Evolutionary conservation across 2,329 filamentous ascomycete species (phyloP), one percentile per base, ranked within the genome.

Genomic region (Xylariales sp.): DNA sequence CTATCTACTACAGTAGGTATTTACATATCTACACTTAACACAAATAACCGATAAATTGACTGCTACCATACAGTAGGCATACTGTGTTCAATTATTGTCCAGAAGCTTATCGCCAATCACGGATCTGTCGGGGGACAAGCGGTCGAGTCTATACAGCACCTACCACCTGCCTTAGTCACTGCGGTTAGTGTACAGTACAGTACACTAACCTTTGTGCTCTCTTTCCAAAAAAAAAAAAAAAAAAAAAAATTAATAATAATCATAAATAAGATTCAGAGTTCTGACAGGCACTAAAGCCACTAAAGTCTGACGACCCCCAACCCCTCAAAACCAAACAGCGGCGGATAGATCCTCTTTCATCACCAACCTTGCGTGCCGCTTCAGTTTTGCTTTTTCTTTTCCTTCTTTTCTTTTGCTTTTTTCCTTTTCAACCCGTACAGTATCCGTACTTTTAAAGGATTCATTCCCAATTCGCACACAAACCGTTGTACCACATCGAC

Each of bases 261-360:
- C 23, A 23, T 23, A 36, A 61, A 59, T 46, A 57, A 5, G 8
- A 34, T 59, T 58, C 62, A 65, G 56, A 65, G 64, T 66, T 66
- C 64, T 66, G 62, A 68, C 62, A 65, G 41, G 55, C 53, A 54
- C 66, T 66, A 58, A 41, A 14, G 39, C 14, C 39, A 45, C 54
- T 56, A 56, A 68, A 62, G 55, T 65, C 66, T 68, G 66, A 68
- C 66, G 48, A 61, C 14, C 52, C 52, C 52, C 54, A 28, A 46
- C 34, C 23, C 30, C 43, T 48, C 52, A 39, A 41, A 56, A 8
- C 63, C 58, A 48, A 36, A 48, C 64, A 54, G 45, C 48, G 10
- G 58, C 67, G 67, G 67, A 69, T 69, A 69, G 67, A 69, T 69
- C 67, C 67, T 65, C 49, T 62, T 54, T 60, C 67, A 63, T 66